These are phyloP conservation scores for Linaria vulgaris DNA, from an alignment of 257 asterid species.

Conservation along the genomic window DNA sequence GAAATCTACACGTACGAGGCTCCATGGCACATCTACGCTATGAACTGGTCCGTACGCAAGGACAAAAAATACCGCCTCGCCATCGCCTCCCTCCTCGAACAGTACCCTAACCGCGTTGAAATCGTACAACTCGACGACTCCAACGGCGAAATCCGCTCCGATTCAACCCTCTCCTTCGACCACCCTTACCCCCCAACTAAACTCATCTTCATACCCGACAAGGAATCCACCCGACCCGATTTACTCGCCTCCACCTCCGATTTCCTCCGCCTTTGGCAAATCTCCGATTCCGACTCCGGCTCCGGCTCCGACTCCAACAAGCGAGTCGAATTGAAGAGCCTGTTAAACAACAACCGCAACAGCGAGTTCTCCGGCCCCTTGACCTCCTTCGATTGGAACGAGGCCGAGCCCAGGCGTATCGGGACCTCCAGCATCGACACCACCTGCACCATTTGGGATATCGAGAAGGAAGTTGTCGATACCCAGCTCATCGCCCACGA, in stretches of 20 bases:
- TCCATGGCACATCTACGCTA: slow-evolving; percentile 96
- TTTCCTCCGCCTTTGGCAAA: slow-evolving; percentile 85
- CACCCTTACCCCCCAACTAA: slow-evolving; percentile 97
- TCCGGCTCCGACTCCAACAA: slow-evolving; percentile 47
- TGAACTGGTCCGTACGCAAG: slow-evolving; percentile 92
- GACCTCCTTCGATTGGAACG: slow-evolving; percentile 97
- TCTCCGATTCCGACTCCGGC: slow-evolving; percentile 48
- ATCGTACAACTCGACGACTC: slow-evolving; percentile 85
- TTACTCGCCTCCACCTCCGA: slow-evolving; percentile 88
- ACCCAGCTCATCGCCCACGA: slow-evolving; percentile 97
- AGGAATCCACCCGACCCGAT: slow-evolving; percentile 91
- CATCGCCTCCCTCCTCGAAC: slow-evolving; percentile 80
- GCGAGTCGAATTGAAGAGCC: slow-evolving; percentile 69
- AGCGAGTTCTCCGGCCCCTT: slow-evolving; percentile 88
- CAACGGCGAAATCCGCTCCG: slow-evolving; percentile 82
- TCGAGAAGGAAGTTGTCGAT: slow-evolving; percentile 90
- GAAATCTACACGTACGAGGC: slow-evolving; percentile 99
- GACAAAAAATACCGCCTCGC: slow-evolving; percentile 92
- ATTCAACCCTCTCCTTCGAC: slow-evolving; percentile 76
- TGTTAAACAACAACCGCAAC: slow-evolving; percentile 71
- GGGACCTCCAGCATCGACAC: slow-evolving; percentile 96
- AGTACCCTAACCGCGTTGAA: slow-evolving; percentile 79
- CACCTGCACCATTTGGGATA: slow-evolving; percentile 95
- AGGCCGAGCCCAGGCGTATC: slow-evolving; percentile 88
- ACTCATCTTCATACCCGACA: slow-evolving; percentile 82